Evolutionary conservation across 2,329 filamentous ascomycete species (phyloP), one percentile per base, ranked within the genome.

Genomic region (Gaeumannomyces sp.): DNA sequence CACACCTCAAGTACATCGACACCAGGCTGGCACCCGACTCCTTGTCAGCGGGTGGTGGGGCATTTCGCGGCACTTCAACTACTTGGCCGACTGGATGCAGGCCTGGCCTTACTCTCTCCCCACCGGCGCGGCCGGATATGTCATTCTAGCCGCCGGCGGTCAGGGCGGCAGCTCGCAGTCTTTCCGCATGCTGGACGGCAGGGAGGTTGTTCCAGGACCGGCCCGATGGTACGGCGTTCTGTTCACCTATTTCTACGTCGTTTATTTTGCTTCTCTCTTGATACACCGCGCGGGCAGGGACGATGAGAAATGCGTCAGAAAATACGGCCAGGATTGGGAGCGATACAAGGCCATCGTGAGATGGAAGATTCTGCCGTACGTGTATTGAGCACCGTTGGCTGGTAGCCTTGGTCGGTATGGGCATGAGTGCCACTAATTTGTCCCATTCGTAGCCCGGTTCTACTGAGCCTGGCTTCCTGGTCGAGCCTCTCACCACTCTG

Each of bases 11-110:
- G 73, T 96, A 90, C 76, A 93, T 98, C 67, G 82, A 95, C 79
- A 98, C 94, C 13, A 87, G 72, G 83, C 86, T 2, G 94, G 94
- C 63, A 93, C 90, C 65, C 90, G 89, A 70, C 85, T 97, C 35
- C 83, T 97, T 68, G 87, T 88, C 4, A 89, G 90, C 0, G 94
- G 94, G 65, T 98, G 94, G 94, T 97, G 94, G 94, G 94, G 94
- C 59, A 81, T 86, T 28, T 90, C 93, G 0, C 87, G 94, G 58
- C 94, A 98, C 77, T 94, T 97, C 82, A 98, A 97, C 80, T 97
- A 98, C 77, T 78, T 96, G 1, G 94, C 93, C 63, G 94, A 98
- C 79, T 97, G 93, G 93, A 83, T 95, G 69, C 93, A 96, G 86
- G 86, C 89, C 11, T 97, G 92, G 92, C 87, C 92, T 0, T 97